Base-by-base conservation (phyloP, 176 grass and related monocot genomes). In the Stipa capillata region DNA sequence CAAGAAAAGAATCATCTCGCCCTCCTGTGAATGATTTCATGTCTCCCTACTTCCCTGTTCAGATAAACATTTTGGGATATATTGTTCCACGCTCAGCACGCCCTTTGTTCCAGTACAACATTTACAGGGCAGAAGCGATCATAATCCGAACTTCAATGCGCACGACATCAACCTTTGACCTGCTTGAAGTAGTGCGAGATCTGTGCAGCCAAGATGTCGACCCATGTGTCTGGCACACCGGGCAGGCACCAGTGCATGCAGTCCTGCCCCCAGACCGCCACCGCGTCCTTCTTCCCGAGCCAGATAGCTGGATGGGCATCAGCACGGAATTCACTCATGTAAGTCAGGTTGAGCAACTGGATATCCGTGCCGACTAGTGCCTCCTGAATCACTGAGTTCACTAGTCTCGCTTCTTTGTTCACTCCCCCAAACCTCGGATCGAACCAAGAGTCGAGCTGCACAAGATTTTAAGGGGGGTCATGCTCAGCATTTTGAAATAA, bases 231-330 rank as follows among this genome's bases (percentile, higher is more conserved):
- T 0, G 95, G 95, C 21, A 98, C 85, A 2, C 92, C 96, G 10
- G 96, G 96, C 13, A 98, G 81, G 76, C 96, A 98, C 96, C 96
- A 98, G 35, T 95, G 92, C 96, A 95, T 92, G 79, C 92, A 99
- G 80, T 99, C 96, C 88, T 98, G 92, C 6, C 92, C 96, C 81
- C 90, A 94, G 10, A 92, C 79, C 1, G 90, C 74, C 77, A 98
- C 96, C 0, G 96, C 92, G 0, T 93, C 96, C 90, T 93, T 94
- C 85, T 94, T 98, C 7, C 96, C 96, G 0, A 93, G 79, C 96
- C 92, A 99, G 77, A 85, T 93, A 17, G 92, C 92, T 3, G 92
- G 96, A 81, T 98, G 95, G 8, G 92, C 92, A 29, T 93, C 95
- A 6, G 95, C 83, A 11, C 95, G 87, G 64, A 98, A 93, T 65